These are phyloP conservation scores for Coprinopsis marcescibilis DNA, from an alignment of 768 basidiomycete species.

Conservation along the genomic window DNA sequence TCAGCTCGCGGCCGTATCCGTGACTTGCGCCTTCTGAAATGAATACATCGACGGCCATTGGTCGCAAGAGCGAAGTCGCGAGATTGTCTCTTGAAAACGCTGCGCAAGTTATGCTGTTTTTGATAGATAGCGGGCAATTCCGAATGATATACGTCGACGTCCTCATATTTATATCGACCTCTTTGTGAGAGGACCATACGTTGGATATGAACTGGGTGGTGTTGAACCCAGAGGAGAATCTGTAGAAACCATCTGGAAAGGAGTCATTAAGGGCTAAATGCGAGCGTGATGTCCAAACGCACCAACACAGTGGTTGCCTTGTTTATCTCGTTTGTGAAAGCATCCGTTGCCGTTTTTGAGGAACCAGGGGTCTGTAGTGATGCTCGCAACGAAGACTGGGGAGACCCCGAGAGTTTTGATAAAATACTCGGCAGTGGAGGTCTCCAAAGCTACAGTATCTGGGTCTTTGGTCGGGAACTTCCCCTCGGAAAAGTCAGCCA, in stretches of 20 bases:
- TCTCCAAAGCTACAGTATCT: neutral
- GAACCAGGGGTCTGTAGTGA: neutral
- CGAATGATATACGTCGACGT: neutral
- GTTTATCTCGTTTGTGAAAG: neutral
- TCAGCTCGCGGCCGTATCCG: conserved; percentile 1
- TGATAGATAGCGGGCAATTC: neutral
- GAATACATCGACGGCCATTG: conserved; percentile 13
- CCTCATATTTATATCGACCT: neutral
- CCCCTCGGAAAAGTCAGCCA: too few species aligned
- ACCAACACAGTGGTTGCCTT: neutral
- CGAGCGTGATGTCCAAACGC: neutral
- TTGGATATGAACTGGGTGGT: neutral
- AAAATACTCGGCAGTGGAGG: conserved; percentile 1
- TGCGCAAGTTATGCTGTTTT: neutral
- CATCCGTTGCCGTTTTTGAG: conserved; percentile 6
- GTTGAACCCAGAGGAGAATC: neutral
- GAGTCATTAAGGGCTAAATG: neutral
- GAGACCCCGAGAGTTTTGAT: conserved; percentile 3
- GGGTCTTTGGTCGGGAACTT: too few species aligned
- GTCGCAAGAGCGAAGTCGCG: conserved; percentile 9
- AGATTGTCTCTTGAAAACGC: too few species aligned
- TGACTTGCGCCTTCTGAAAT: conserved; percentile 7
- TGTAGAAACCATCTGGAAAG: conserved; percentile 7
- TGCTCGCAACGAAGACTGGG: neutral
- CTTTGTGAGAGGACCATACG: conserved; percentile 9